Evolutionary conservation across 441 rosid genomes (phyloP), one percentile per base, ranked within the genome.

Genomic region (Erodium texanum): DNA sequence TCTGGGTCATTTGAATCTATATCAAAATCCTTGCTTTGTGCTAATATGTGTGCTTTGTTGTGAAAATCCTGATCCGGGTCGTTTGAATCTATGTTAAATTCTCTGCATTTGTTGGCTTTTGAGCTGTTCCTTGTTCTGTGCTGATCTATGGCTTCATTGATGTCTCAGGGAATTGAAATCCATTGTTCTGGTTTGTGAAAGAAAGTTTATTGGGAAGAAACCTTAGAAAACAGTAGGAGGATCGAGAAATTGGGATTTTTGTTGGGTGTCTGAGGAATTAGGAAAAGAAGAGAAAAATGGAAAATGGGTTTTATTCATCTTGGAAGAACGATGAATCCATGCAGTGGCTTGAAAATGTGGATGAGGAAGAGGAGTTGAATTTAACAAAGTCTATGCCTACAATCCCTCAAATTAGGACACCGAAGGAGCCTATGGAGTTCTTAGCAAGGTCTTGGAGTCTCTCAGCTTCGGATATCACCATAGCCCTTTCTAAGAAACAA

Each of bases 391-490:
- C 78, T 0, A 67, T 89, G 77, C 86, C 89, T 12, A 68, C 84
- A 0, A 81, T 90, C 41, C 88, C 82, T 68, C 85, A 88, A 48
- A 96, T 97, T 32, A 85, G 88, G 67, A 90, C 93, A 32, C 98
- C 96, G 0, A 86, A 72, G 62, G 97, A 89, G 75, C 91, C 97
- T 0, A 93, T 93, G 93, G 98, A 93, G 85, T 93, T 86, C 74
- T 74, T 93, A 27, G 86, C 93, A 0, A 90, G 98, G 84, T 89
- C 98, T 0, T 93, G 98, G 95, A 90, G 95, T 70, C 83, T 85
- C 22, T 93, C 98, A 14, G 90, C 96, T 64, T 85, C 96, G 14
- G 96, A 93, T 81, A 81, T 93, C 71, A 84, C 97, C 43, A 90
- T 89, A 84, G 97, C 95, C 74, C 88, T 93, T 62, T 83, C 97